Conservation (phyloP, 208 protist genomes). For the Leishmania guyanensis region DNA sequence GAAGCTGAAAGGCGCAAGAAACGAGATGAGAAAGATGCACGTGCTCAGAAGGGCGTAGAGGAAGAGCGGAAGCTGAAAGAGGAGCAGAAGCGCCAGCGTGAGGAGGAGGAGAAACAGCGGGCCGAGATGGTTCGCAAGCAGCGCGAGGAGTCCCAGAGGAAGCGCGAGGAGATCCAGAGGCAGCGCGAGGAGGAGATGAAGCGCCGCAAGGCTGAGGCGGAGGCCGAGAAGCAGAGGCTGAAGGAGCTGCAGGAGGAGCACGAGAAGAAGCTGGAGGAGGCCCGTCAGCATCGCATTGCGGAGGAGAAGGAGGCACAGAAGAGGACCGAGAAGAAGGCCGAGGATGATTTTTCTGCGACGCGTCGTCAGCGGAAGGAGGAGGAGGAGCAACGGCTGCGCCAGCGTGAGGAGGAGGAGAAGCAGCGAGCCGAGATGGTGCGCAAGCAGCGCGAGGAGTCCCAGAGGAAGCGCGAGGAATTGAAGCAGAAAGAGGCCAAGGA, state of each 20-base stretch:
- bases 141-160: conserved; percentile 31
- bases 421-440: conserved; percentile 29
- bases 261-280: conserved; percentile 40
- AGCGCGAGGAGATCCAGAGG: conserved; percentile 38
- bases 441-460: conserved; percentile 36
- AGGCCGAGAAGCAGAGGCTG: conserved; percentile 34
- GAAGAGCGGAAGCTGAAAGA: conserved; percentile 23
- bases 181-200: conserved; percentile 46
- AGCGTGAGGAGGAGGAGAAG: conserved; percentile 41
- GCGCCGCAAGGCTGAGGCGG: conserved; percentile 30
- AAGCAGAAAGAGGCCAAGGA: conserved; percentile 18
- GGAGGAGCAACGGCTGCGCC: conserved; percentile 23
- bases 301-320: conserved; percentile 42
- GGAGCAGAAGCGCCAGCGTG: conserved; percentile 15
- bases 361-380: conserved; percentile 33
- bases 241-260: conserved; percentile 44
- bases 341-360: conserved; percentile 11
- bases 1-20: conserved; percentile 32
- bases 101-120: conserved; percentile 40
- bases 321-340: conserved; percentile 24
- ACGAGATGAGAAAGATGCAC: conserved; percentile 22
- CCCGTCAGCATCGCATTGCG: conserved; percentile 27
- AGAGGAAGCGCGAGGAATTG: conserved; percentile 30
- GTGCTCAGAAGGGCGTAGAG: conserved; percentile 22
- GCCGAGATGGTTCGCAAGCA: conserved; percentile 29